Evolutionary conservation across 192 early-diverging fungal genomes (phyloP), one percentile per base, ranked within the genome.

Genomic region (Gonapodya sp.): DNA sequence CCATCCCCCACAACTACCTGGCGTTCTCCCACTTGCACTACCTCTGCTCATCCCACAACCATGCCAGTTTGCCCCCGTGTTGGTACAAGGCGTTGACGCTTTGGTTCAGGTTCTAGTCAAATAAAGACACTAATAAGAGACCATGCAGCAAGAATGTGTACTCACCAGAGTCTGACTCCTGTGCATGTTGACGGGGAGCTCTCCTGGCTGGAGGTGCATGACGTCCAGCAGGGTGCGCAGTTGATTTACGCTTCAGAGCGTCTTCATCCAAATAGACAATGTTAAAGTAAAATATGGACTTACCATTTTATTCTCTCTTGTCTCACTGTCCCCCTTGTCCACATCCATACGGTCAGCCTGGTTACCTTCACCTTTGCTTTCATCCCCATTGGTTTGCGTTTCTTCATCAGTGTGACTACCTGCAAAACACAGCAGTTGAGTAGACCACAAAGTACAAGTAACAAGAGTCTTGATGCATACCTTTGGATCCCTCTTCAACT

Each of bases 71-170:
- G 46, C 46, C 46, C 46, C 24, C 46, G 24, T 64, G 46, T 64
- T 64, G 8, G 46, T 64, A 24, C 24, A 64, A 64, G 46, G 46
- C 46, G 46, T 64, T 8, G 46, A 64, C 46, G 46, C 46, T 64
- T 64, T 64, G 46, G 46, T 8, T 64, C 24, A 64, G 46, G 46
- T 64, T 64, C 46, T 64, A 64, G 46, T 64, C 46, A 64, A 64
- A 64, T 64, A 64, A 64, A 64, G 46, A 64, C 46, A 64, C 8
- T 64, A 64, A 64, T 64, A 64, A 64, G 46, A 64, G 46, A 64
- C 46, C 46, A 64, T 64, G 46, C 46, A 64, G 46, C 24, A 24
- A 64, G 46, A 64, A 24, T 16, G 46, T 64, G 46, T 64, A 64
- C 46, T 64, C 46, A 64, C 46, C 46, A 16, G 46, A 24, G 46